Evolutionary conservation across 2,329 filamentous ascomycete species (phyloP), one percentile per base, ranked within the genome.

Genomic region (Colletotrichum lindemuthianum): DNA sequence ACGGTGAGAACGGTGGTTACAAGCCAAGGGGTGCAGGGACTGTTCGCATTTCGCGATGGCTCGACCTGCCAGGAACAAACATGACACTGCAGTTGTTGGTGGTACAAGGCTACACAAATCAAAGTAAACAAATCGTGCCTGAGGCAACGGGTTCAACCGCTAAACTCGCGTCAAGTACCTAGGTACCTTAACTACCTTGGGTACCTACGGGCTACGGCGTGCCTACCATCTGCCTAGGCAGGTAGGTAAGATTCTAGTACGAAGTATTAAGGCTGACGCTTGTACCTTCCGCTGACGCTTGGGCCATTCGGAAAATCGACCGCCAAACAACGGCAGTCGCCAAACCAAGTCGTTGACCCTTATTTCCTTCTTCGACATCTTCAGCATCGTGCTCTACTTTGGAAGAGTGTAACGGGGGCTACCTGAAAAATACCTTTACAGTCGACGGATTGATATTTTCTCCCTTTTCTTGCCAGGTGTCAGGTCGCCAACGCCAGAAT

Each of bases 401-500:
- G 24, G 24, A 24, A 3, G 24, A 24, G 4, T 24, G 24, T 24
- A 24, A 24, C 24, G 24, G 24, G 24, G 5, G 24, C 24, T 4
- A 24, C 24, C 24, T 4, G 24, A 24, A 24, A 24, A 24, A 24
- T 4, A 24, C 24, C 5, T 24, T 24, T 4, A 24, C 24, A 24
- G 1, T 24, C 24, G 24, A 24, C 24, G 24, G 24, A 24, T 4
- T 24, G 5, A 4, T 5, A 24, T 24, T 24, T 24, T 24, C 24
- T 24, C 24, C 24, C 24, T 24, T 24, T 24, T 24, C 24, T 24
- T 2, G 24, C 24, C 24, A 24, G 24, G 4, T 24, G 5, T 24
- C 24, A 24, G 24, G 24, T 24, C 24, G 16, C 47, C 51, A 24
- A 32, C 34, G 61, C 61, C 68, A 69, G 43, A 47, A 82, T 82